These are phyloP conservation scores for Priceomyces haplophilus DNA, from an alignment of 805 yeast species.

Conservation along the genomic window DNA sequence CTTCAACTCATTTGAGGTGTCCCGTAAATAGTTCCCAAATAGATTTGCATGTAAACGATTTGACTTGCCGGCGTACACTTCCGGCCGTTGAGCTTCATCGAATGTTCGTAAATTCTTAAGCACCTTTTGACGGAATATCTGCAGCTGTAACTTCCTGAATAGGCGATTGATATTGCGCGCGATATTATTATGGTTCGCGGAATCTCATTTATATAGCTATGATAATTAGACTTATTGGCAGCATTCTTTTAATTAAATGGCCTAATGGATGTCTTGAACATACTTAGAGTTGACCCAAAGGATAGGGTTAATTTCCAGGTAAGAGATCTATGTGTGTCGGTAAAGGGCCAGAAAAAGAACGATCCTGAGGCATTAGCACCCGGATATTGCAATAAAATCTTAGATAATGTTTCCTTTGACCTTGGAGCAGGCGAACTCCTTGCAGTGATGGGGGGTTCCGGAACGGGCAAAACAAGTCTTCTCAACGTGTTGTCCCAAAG, in stretches of 20 bases:
- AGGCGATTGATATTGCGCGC: too few species aligned
- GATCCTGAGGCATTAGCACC: neutral
- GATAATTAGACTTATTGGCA: too few species aligned
- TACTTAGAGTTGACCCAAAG: constrained; percentile 27
- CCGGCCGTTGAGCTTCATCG: too few species aligned
- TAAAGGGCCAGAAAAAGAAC: constrained; percentile 8
- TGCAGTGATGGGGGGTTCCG: constrained; percentile 86
- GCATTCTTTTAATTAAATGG: too few species aligned
- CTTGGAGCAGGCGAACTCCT: constrained; percentile 60
- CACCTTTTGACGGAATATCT: too few species aligned
- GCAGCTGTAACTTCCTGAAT: too few species aligned
- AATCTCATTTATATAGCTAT: too few species aligned
- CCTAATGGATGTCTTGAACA: constrained; percentile 20
- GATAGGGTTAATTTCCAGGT: constrained; percentile 36
- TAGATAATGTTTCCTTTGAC: constrained; percentile 53
- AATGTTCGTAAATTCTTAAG: too few species aligned
- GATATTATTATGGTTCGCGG: too few species aligned
- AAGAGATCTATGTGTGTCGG: constrained; percentile 17
- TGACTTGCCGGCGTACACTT: too few species aligned
- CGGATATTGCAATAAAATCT: constrained; percentile 13
- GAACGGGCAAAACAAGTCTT: constrained; percentile 82
- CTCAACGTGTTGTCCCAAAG: constrained; percentile 63
- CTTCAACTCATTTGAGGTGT: neutral
- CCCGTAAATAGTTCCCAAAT: constrained; percentile 1
- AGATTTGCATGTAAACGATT: too few species aligned